phyloP scores from a whole-genome alignment of 2,329 filamentous ascomycete genomes.

The Diaporthe australafricana region DNA sequence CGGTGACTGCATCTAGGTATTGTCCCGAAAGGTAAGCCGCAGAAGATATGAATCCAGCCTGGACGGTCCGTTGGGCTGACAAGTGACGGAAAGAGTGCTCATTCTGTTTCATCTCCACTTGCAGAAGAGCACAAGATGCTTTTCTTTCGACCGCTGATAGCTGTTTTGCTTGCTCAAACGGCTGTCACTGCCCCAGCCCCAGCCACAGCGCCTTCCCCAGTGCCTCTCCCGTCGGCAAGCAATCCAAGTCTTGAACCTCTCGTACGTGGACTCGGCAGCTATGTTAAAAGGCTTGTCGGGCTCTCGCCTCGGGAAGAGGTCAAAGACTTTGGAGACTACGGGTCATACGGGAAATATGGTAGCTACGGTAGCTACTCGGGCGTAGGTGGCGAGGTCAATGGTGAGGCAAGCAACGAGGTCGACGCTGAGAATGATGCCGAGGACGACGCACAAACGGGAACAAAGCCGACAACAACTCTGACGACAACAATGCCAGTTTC shows the following conservation, averaged over 20 bases:
- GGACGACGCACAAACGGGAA: background rate
- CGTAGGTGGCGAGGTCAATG: background rate
- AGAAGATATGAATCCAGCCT: background rate
- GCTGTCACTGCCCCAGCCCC: constrained; percentile 16
- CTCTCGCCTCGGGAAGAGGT: background rate
- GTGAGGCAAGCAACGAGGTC: background rate
- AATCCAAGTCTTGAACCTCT: background rate
- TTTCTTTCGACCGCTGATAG: background rate
- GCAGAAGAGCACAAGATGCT: constrained; percentile 4
- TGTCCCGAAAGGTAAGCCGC: background rate
- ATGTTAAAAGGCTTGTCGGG: background rate
- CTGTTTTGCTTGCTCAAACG: background rate
- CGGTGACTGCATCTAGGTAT: background rate
- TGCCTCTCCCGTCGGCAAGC: background rate
- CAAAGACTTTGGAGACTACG: background rate
- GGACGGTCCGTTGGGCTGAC: background rate
- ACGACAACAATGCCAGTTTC: constrained; percentile 1
- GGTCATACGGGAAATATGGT: constrained; percentile 20
- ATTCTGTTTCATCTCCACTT: background rate
- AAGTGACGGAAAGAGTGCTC: background rate
- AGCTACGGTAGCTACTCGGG: constrained; percentile 18
- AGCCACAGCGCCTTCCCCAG: background rate
- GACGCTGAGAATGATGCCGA: too few species aligned
- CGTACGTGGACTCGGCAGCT: background rate
- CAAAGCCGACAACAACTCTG: background rate